Percentiles rank a stretch among this genome's conserved stretches.
These are phyloP conservation scores for Eleusine coracana DNA, from an alignment of 176 grass and related monocot genomes.

Conservation along the genomic window DNA sequence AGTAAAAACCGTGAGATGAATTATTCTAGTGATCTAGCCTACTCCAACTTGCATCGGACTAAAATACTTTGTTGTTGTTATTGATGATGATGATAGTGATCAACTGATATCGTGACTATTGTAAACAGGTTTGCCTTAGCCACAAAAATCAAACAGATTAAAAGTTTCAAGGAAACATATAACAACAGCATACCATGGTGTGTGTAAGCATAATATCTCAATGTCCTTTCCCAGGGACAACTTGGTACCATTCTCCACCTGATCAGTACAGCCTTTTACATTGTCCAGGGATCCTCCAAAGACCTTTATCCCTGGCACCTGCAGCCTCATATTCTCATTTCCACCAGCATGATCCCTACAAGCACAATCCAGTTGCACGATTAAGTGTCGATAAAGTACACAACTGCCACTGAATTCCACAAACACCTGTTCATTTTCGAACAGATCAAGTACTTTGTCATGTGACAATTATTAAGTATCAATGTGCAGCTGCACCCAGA, in stretches of 20 bases:
- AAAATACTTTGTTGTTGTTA: too few relatives aligned
- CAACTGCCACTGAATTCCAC: background rate
- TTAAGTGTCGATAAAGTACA: slow-evolving; percentile 17
- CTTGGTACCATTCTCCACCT: slow-evolving; percentile 82
- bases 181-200: slow-evolving; percentile 63
- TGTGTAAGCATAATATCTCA: slow-evolving; percentile 84
- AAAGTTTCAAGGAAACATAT: slow-evolving; percentile 1
- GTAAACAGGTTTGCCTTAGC: background rate
- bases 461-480: too few relatives aligned
- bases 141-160: background rate
- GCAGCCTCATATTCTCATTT: slow-evolving; percentile 77
- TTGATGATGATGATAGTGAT: background rate
- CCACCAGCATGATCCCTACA: slow-evolving; percentile 94
- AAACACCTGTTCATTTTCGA: background rate
- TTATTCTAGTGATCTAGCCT: too few relatives aligned
- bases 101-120: background rate
- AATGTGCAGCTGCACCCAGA: too few relatives aligned
- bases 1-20: too few relatives aligned
- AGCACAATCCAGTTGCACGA: background rate
- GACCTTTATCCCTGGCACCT: slow-evolving; percentile 82
- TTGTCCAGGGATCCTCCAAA: slow-evolving; percentile 88
- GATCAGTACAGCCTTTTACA: slow-evolving; percentile 82
- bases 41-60: too few relatives aligned
- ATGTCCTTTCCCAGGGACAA: slow-evolving; percentile 73
- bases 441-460: too few relatives aligned